Evolutionary conservation across 1,284 basidiomycete species (phyloP), one percentile per base, ranked within the genome.

Genomic region (Wallemia mellicola): DNA sequence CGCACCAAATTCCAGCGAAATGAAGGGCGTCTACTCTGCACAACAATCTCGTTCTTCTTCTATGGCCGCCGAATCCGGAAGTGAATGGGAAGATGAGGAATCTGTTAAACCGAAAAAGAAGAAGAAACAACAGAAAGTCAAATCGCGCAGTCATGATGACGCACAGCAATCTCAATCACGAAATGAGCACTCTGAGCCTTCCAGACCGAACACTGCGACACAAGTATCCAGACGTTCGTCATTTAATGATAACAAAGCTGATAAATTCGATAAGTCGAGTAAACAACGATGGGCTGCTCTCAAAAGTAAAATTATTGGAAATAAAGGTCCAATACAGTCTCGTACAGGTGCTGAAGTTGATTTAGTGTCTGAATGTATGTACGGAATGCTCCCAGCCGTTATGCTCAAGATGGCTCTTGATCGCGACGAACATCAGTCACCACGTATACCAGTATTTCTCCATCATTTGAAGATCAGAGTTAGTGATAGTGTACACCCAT

Each of bases 331-430:
- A 2, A 57, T 57, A 26, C 55, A 57, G 24, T 25, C 55, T 9
- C 24, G 55, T 26, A 57, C 55, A 9, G 55, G 55, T 25, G 55
- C 55, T 24, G 55, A 26, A 26, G 55, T 57, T 17, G 55, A 57
- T n/a, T 24, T 57, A 5, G 55, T 57, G 2, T 26, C 24, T 26
- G 55, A 57, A n/a, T 57, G 55, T 25, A 57, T 57, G 55, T 26
- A 28, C 22, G 55, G 55, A 9, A 57, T 57, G 55, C 76, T 92
- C 14, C 82, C 83, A 0, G 79, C 81, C 3, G 74, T 89, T 63
- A 83, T 92, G 74, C 72, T 92, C 58, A 81, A 83, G 58, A 79
- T 95, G 64, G 87, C 84, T 79, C 78, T 96, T 60, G 89, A 95
- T 66, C 78, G 84, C 28, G 91, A 95, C 68, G 91, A 96, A 71